These are phyloP conservation scores for Clavispora fructus DNA, from an alignment of 805 yeast species.

Conservation along the genomic window DNA sequence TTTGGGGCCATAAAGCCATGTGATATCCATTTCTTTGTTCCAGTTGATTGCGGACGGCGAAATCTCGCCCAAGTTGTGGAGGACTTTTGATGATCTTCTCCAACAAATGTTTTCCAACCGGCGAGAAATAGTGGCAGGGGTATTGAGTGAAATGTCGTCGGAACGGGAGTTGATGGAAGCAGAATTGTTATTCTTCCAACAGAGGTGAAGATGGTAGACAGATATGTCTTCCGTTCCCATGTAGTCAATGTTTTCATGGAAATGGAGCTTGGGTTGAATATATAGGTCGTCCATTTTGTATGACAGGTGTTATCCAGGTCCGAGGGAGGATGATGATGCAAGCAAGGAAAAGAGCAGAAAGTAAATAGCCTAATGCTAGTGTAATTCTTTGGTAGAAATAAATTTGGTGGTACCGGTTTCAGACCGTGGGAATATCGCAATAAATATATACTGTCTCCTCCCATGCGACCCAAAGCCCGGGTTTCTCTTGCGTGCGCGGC, in stretches of 20 bases:
- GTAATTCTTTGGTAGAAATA: background rate
- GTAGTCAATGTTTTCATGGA: slow-evolving; percentile 29
- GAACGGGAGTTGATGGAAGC: slow-evolving; percentile 12
- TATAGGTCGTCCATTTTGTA: slow-evolving; percentile 10
- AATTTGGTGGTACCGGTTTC: background rate
- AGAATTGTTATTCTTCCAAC: slow-evolving; percentile 22
- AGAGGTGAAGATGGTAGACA: slow-evolving; percentile 15
- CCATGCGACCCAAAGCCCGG: background rate
- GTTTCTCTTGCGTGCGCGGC: background rate
- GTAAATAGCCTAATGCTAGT: too few species aligned
- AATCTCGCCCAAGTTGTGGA: slow-evolving; percentile 22
- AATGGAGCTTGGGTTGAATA: slow-evolving; percentile 5
- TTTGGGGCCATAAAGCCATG: slow-evolving; percentile 52
- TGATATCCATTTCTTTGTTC: slow-evolving; percentile 50
- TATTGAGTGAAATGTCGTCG: slow-evolving; percentile 15
- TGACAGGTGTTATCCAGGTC: background rate
- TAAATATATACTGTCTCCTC: background rate
- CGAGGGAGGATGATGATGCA: background rate
- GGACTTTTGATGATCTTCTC: slow-evolving; percentile 34
- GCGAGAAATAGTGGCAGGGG: slow-evolving; percentile 18
- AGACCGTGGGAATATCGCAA: background rate
- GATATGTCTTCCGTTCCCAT: slow-evolving; percentile 14
- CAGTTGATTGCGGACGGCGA: slow-evolving; percentile 46
- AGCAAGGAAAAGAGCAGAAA: background rate
- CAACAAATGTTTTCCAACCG: slow-evolving; percentile 34